A percentile compares a stretch with the other conserved stretches of the same genome.
These are phyloP conservation scores for Suillus sp. DNA, from an alignment of 768 basidiomycete genomes.

Conservation along the genomic window DNA sequence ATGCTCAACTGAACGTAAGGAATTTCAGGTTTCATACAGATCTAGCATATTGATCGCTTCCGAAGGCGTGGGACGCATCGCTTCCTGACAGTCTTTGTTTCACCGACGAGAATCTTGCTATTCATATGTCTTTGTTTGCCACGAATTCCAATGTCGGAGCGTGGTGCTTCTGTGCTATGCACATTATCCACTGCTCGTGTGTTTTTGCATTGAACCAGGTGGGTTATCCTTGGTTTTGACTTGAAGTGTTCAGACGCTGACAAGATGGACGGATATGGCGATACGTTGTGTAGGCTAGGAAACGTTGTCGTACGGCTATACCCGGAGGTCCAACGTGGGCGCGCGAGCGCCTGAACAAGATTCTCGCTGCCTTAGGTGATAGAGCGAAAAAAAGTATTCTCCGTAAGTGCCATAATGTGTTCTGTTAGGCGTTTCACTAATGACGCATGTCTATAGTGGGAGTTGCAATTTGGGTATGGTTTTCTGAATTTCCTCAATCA, in stretches of 20 bases:
- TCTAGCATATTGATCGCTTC: slow-evolving; percentile 12
- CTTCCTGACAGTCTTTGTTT: slow-evolving; percentile 76
- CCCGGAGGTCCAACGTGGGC: slow-evolving; percentile 35
- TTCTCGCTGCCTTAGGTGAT: slow-evolving; percentile 41
- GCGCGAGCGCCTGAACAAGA: slow-evolving; percentile 40
- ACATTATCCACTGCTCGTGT: slow-evolving; percentile 70
- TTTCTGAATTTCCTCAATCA: slow-evolving; percentile 31
- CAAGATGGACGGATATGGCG: slow-evolving; percentile 4
- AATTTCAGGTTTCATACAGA: slow-evolving; percentile 12
- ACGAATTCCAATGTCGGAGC: slow-evolving; percentile 77
- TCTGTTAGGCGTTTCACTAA: slow-evolving; percentile 17
- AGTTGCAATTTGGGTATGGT: slow-evolving; percentile 59
- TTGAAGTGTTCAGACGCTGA: neutral
- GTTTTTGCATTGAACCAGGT: slow-evolving; percentile 66
- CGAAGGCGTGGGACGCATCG: slow-evolving; percentile 62
- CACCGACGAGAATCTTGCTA: slow-evolving; percentile 64
- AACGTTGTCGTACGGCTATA: slow-evolving; percentile 32
- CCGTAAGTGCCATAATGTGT: slow-evolving; percentile 39
- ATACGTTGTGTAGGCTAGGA: slow-evolving; percentile 28
- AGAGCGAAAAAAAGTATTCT: slow-evolving; percentile 47
- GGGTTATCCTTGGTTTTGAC: slow-evolving; percentile 31
- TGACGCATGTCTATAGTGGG: slow-evolving; percentile 52
- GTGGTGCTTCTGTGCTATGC: slow-evolving; percentile 81
- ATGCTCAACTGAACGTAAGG: slow-evolving; percentile 43
- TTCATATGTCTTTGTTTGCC: slow-evolving; percentile 77